Percentiles rank a stretch among this genome's conserved stretches.
Evolutionary conservation across 305 asterid species (phyloP).

Genomic region (Rubia tinctorum): DNA sequence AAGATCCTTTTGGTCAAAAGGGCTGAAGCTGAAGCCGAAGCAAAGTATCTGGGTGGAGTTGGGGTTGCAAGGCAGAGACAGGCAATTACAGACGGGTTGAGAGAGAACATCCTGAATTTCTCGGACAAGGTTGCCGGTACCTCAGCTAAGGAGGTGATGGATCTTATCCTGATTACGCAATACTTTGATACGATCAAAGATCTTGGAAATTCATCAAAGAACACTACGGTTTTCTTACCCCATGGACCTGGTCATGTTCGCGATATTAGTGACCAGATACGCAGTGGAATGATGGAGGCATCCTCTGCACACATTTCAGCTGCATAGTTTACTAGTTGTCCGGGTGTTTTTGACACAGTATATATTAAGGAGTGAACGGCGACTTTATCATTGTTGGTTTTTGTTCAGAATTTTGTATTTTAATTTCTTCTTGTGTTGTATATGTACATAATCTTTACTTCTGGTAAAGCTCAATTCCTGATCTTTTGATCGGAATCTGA

Average conservation of each 20-base stretch:
- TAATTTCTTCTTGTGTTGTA: not conserved
- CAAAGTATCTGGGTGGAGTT: slow-evolving; percentile 96
- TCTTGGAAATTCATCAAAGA: slow-evolving; percentile 80
- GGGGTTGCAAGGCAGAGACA: slow-evolving; percentile 98
- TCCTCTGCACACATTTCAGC: slow-evolving; percentile 42
- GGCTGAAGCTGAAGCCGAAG: slow-evolving; percentile 97
- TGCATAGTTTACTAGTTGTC: slow-evolving; percentile 8
- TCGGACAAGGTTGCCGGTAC: slow-evolving; percentile 81
- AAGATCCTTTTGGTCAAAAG: slow-evolving; percentile 79
- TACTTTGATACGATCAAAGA: slow-evolving; percentile 95
- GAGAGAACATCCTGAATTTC: slow-evolving; percentile 89
- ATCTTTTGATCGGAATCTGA: not conserved
- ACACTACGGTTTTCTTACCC: slow-evolving; percentile 87
- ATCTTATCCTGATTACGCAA: slow-evolving; percentile 92
- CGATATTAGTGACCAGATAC: slow-evolving; percentile 86
- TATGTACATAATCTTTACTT: not conserved
- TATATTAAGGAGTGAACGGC: not conserved
- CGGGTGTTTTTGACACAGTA: not conserved
- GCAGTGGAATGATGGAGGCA: slow-evolving; percentile 91
- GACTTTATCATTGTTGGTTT: not conserved
- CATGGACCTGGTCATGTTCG: slow-evolving; percentile 98
- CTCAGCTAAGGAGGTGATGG: slow-evolving; percentile 94
- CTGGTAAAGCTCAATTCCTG: not conserved
- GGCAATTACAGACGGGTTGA: slow-evolving; percentile 89
- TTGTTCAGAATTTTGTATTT: not conserved